Percentiles rank a stretch among this genome's conserved stretches.
Conservation (phyloP, 2,329 filamentous ascomycete species). For the Claviceps sp. region DNA sequence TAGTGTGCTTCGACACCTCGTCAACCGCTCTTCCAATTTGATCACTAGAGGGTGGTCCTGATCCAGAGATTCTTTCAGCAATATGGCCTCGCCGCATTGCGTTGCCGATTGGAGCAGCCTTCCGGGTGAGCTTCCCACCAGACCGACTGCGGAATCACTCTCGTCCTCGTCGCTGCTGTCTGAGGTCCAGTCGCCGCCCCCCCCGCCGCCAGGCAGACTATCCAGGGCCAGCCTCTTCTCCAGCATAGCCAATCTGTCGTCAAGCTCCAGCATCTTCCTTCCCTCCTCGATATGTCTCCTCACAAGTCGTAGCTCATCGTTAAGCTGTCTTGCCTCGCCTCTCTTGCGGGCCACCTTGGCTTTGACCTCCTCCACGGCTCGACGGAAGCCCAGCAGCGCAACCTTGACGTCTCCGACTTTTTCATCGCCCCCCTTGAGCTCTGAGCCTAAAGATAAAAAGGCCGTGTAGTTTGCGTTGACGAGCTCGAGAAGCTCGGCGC, state of each 20-base stretch:
- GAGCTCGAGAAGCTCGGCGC: constrained; percentile 78
- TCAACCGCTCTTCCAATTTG: constrained; percentile 38
- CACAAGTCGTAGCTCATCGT: constrained; percentile 54
- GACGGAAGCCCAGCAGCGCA: constrained; percentile 69
- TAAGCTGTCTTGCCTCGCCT: constrained; percentile 45
- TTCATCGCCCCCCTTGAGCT: constrained; percentile 78
- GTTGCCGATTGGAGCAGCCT: constrained; percentile 32
- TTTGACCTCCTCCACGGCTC: constrained; percentile 67
- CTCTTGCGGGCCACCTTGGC: constrained; percentile 49
- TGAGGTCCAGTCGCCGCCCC: constrained; percentile 11
- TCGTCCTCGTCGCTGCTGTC: constrained; percentile 28
- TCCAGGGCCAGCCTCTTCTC: constrained; percentile 50
- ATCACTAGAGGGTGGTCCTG: constrained; percentile 34
- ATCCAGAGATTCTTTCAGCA: constrained; percentile 30
- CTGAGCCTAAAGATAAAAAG: constrained; percentile 71
- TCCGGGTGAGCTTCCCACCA: constrained; percentile 31
- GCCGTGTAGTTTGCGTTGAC: constrained; percentile 93
- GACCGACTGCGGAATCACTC: constrained; percentile 15
- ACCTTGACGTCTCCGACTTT: constrained; percentile 83
- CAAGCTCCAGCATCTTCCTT: constrained; percentile 51
- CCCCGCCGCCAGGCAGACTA: constrained; percentile 14
- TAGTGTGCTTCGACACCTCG: constrained; percentile 41
- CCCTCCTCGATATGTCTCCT: constrained; percentile 48
- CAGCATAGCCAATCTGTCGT: constrained; percentile 46
- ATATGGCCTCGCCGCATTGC: constrained; percentile 30